A percentile compares a stretch with the other conserved stretches of the same genome.
These are phyloP conservation scores for Hevea brasiliensis DNA, from an alignment of 345 rosid genomes.

Conservation along the genomic window DNA sequence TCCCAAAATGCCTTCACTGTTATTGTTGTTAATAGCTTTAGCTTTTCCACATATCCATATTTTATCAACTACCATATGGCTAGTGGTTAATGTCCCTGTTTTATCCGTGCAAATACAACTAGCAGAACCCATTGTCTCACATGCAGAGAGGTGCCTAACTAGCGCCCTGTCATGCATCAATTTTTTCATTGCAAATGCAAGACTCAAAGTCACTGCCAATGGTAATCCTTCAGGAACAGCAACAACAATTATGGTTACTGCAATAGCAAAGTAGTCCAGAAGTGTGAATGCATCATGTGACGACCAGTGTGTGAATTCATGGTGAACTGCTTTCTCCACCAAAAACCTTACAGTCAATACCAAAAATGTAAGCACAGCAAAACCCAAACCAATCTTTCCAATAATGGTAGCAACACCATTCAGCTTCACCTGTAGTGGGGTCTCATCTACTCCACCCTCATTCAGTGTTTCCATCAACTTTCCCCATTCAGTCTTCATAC, in stretches of 20 bases:
- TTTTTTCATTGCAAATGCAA: conserved; percentile 88
- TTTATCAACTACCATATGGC: conserved; percentile 80
- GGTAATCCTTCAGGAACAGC: conserved; percentile 97
- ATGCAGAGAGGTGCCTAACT: conserved; percentile 84
- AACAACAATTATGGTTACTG: conserved; percentile 82
- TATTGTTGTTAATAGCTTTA: conserved; percentile 32
- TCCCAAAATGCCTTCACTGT: conserved; percentile 34
- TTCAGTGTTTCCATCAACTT: conserved; percentile 78
- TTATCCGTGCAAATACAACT: conserved; percentile 90
- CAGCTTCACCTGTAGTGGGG: conserved; percentile 86
- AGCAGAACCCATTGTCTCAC: conserved; percentile 95
- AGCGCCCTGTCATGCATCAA: conserved; percentile 81
- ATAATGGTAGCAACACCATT: conserved; percentile 92
- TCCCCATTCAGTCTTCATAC: conserved; percentile 94
- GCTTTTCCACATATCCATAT: conserved; percentile 57
- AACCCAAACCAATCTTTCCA: conserved; percentile 79
- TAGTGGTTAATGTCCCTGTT: conserved; percentile 90
- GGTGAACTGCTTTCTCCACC: conserved; percentile 46
- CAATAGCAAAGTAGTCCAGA: conserved; percentile 72
- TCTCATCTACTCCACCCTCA: conserved; percentile 40
- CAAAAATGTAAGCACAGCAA: conserved; percentile 68
- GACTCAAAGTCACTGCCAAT: conserved; percentile 85
- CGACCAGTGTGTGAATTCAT: conserved; percentile 60
- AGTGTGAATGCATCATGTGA: conserved; percentile 60
- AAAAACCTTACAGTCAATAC: conserved; percentile 65